Percentiles rank a stretch among this genome's conserved stretches.
These are phyloP conservation scores for Carex cristatella DNA, from an alignment of 176 grass and related monocot genomes.

Conservation along the genomic window DNA sequence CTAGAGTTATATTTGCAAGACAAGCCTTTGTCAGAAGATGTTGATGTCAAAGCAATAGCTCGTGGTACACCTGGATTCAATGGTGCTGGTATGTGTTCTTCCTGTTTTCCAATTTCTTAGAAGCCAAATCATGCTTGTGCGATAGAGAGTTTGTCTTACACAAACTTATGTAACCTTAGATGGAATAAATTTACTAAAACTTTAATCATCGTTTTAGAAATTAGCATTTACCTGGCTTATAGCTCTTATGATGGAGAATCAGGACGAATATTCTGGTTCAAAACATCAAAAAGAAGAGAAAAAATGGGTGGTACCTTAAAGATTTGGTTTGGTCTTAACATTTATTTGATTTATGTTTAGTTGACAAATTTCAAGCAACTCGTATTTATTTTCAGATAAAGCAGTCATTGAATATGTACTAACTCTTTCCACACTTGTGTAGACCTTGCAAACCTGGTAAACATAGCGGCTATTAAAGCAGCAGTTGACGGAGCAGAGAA, in stretches of 20 bases:
- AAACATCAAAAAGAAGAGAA: neutral
- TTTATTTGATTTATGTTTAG: neutral
- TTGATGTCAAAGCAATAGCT: constrained; percentile 81
- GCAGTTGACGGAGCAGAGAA: constrained; percentile 92
- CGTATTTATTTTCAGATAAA: neutral
- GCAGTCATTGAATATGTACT: neutral
- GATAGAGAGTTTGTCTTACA: neutral
- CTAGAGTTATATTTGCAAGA: constrained; percentile 95
- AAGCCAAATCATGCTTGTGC: neutral
- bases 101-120: constrained; percentile 3
- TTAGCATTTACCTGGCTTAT: neutral
- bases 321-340: neutral
- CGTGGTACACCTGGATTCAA: constrained; percentile 95
- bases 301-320: neutral
- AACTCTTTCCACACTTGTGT: neutral
- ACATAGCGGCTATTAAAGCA: constrained; percentile 96
- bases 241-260: neutral
- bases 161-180: neutral
- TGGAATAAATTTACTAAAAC: neutral
- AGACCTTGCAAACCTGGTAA: constrained; percentile 90
- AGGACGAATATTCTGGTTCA: neutral
- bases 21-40: constrained; percentile 72
- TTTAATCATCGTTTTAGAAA: neutral
- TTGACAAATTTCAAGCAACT: neutral
- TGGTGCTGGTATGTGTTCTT: constrained; percentile 63